Percentiles rank a stretch among this genome's conserved stretches.
These are phyloP conservation scores for Vigna radiata DNA, from an alignment of 306 rosid genomes.

Conservation along the genomic window DNA sequence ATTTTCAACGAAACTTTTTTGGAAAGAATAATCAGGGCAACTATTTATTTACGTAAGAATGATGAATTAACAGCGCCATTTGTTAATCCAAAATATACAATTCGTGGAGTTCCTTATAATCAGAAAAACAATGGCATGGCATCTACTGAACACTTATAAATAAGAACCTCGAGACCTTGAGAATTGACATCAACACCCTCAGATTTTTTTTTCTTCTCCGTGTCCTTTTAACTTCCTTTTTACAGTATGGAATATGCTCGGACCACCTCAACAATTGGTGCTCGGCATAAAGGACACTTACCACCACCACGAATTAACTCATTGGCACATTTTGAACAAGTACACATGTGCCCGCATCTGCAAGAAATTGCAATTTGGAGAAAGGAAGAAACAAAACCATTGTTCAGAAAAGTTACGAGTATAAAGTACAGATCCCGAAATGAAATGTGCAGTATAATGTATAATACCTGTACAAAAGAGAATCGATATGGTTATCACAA, in stretches of 20 bases:
- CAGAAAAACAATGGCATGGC: conserved; percentile 76
- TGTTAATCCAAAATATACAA: conserved; percentile 82
- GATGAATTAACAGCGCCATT: conserved; percentile 76
- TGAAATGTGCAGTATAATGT: conserved; percentile 3
- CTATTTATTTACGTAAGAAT: conserved; percentile 87
- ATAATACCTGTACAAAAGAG: conserved; percentile 94
- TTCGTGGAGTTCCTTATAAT: conserved; percentile 59
- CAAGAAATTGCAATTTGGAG: conserved; percentile 41
- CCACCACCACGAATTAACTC: conserved; percentile 97
- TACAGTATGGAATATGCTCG: conserved; percentile 98
- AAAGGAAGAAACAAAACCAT: conserved; percentile 32
- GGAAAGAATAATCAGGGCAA: conserved; percentile 50
- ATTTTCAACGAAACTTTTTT: conserved; percentile 2
- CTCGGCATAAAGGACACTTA: conserved; percentile 99
- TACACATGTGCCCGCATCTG: conserved; percentile 99
- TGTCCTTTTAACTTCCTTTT: conserved; percentile 58
- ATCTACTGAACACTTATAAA: conserved; percentile 62
- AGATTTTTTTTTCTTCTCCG: conserved; percentile 38
- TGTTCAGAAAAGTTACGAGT: not conserved
- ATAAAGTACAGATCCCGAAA: conserved; percentile 10
- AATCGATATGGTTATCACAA: conserved; percentile 94
- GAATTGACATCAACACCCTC: conserved; percentile 50
- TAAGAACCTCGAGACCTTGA: conserved; percentile 56
- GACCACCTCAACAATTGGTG: conserved; percentile 97
- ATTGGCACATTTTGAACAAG: conserved; percentile 96